Conservation (phyloP, 2,329 filamentous ascomycete species). For the Paracamarosporium sp. region DNA sequence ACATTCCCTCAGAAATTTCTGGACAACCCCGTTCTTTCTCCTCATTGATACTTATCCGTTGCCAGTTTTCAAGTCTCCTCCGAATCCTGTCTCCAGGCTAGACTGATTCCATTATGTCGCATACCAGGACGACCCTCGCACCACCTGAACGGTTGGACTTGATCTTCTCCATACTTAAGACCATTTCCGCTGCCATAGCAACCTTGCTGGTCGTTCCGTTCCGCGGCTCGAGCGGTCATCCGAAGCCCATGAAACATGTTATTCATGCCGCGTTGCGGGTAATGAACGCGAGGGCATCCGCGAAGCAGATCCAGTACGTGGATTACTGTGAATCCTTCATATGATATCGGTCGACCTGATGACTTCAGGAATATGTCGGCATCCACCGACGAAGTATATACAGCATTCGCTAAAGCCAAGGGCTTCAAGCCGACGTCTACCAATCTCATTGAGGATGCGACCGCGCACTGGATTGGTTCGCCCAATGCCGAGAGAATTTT, state of each 20-base stretch:
- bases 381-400: conserved; percentile 10
- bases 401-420: conserved; percentile 8
- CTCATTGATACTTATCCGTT: no score
- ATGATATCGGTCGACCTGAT: neutral
- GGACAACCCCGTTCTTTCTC: no score
- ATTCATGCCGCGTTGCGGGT: conserved; percentile 11
- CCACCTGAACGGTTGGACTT: conserved; percentile 6
- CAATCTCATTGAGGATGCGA: conserved; percentile 8
- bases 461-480: conserved; percentile 10
- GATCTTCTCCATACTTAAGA: conserved; percentile 13
- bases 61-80: neutral
- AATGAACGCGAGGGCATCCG: conserved; percentile 11
- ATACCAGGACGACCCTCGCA: conserved; percentile 7
- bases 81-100: neutral
- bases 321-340: neutral
- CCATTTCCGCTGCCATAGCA: conserved; percentile 7
- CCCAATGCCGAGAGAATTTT: conserved; percentile 7
- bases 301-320: no score
- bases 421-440: conserved; percentile 5
- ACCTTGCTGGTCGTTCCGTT: no score
- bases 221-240: no score
- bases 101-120: conserved; percentile 10
- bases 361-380: conserved; percentile 2
- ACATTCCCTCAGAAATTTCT: no score
- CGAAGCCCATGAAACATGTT: conserved; percentile 12